Evolutionary conservation across 1,284 basidiomycete genomes (phyloP), one percentile per base, ranked within the genome.

Genomic region (Ceratobasidium sp.): DNA sequence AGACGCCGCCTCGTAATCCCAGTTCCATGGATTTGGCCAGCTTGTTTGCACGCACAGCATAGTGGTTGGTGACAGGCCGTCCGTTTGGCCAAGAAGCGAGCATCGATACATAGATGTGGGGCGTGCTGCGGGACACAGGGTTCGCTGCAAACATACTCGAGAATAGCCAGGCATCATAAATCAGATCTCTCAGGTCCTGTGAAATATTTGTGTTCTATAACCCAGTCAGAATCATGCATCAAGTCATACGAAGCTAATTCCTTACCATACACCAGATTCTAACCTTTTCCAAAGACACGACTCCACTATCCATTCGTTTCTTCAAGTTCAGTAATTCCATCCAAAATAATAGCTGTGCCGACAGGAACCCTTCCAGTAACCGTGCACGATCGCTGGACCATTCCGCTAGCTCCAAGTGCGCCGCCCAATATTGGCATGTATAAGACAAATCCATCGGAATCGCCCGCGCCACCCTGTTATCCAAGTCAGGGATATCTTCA

Each of bases 311-410:
- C 13, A 57, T 57, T 2, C n/a, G 20, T 35, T 43, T 5, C 31
- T 40, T 57, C 35, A 57, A 20, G 25, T 57, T 57, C n/a, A 57
- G 3, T 3, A 57, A 15, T n/a, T 57, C 55, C 55, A 57, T 22
- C 55, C 55, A 57, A 3, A 43, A 25, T 17, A 57, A 20, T 3
- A 57, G 22, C 22, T 27, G 55, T 13, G n/a, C 3, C 35, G 38
- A 57, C 35, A 57, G 13, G 25, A 57, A 57, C 1, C 12, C 35
- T 2, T 1, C 13, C 35, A 57, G 8, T 35, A 42, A 10, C 25
- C 20, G 1, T 10, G 32, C 8, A 5, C 20, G 34, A 22, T 57
- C 34, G 13, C 27, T 2, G 13, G 34, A 27, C 20, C 27, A 32
- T 20, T 3, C 22, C 8, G 34, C 54, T 25, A 15, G 13, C 35